phyloP scores from a whole-genome alignment of 176 grass and related monocot species.

The Rhynchospora tenuis region DNA sequence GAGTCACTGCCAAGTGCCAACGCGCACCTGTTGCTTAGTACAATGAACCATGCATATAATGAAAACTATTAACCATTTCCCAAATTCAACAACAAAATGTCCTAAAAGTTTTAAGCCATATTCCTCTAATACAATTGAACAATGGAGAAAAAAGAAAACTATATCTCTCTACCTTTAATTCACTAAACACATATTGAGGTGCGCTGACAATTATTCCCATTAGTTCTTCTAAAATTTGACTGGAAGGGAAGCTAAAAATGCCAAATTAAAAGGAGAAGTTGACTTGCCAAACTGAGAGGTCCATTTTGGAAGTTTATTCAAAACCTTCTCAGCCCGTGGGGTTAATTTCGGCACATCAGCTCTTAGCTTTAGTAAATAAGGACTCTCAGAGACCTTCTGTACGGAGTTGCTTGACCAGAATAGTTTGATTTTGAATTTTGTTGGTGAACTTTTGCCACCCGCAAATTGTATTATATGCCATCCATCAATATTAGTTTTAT shows the following conservation, averaged over 20 bases:
- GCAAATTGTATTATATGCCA: conserved; percentile 94
- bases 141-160: background rate
- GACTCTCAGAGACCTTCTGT: background rate
- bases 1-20: background rate
- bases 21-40: background rate
- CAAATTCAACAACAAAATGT: background rate
- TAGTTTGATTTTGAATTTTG: conserved; percentile 68
- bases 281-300: conserved; percentile 74
- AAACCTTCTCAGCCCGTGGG: conserved; percentile 38
- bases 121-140: background rate
- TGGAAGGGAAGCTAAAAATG: conserved; percentile 75
- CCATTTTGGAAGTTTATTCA: conserved; percentile 81
- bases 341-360: conserved; percentile 68
- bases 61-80: background rate
- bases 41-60: background rate
- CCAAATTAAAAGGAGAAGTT: conserved; percentile 57
- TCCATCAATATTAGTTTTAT: conserved; percentile 53
- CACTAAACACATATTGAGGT: background rate
- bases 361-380: conserved; percentile 62
- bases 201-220: background rate
- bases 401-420: conserved; percentile 44
- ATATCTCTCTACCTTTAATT: background rate
- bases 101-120: background rate
- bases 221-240: conserved; percentile 52
- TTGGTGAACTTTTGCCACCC: conserved; percentile 71